Evolutionary conservation across 2,329 filamentous ascomycete species (phyloP).

Genomic region (Leptographium lundbergii): DNA sequence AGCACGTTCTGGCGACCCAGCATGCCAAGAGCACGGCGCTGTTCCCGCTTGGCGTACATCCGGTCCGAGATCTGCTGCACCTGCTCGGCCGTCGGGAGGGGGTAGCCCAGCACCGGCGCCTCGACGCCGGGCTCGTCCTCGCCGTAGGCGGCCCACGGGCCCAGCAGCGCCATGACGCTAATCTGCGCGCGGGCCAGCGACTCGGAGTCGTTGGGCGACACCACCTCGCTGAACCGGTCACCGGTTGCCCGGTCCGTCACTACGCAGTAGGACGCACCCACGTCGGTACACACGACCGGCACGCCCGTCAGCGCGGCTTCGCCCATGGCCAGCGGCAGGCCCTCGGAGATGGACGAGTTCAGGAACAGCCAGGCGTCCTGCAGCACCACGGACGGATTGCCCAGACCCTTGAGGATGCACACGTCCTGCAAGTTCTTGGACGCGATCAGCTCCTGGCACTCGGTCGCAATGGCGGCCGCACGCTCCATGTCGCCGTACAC

Average conservation of each 20-base stretch:
- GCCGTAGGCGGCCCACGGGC: conserved; percentile 47
- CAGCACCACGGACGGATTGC: conserved; percentile 40
- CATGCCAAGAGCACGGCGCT: conserved; percentile 42
- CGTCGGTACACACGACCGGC: conserved; percentile 43
- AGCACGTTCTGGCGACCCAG: conserved; percentile 39
- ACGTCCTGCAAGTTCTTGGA: conserved; percentile 37
- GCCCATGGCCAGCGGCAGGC: conserved; percentile 42
- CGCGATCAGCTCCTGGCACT: conserved; percentile 43
- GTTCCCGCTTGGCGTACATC: conserved; percentile 47
- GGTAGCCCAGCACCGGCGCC: conserved; percentile 17
- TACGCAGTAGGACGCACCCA: conserved; percentile 41
- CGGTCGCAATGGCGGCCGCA: conserved; percentile 34
- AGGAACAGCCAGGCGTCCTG: conserved; percentile 45
- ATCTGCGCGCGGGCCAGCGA: conserved; percentile 50
- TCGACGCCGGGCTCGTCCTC: conserved; percentile 30
- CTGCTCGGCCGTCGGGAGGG: conserved; percentile 27
- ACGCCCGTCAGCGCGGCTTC: conserved; percentile 44
- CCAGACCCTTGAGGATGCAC: conserved; percentile 41
- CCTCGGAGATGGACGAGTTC: conserved; percentile 44
- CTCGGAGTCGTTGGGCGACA: conserved; percentile 50
- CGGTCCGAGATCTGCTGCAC: conserved; percentile 39
- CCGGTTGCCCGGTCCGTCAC: conserved; percentile 39
- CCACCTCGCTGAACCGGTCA: conserved; percentile 44
- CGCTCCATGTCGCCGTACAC: conserved; percentile 53
- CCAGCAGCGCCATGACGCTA: conserved; percentile 46